Conservation (phyloP, 163 green algal genomes). For the Chlorella variabilis region DNA sequence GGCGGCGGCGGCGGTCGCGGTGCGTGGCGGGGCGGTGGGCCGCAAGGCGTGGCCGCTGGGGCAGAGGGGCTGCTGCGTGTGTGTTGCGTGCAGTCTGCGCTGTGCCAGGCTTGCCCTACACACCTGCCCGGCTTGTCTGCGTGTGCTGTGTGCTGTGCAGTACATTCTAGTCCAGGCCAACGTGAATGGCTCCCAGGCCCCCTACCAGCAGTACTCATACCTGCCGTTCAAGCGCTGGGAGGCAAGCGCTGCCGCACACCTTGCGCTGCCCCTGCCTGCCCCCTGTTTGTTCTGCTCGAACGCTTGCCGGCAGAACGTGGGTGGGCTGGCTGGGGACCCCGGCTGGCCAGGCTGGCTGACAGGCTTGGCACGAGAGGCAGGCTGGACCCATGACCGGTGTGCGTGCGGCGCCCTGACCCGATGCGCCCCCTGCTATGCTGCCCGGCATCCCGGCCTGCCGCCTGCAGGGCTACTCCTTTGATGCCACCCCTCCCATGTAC, state of each 20-base stretch:
- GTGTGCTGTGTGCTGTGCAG: too few relatives aligned
- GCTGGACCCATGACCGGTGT: too few relatives aligned
- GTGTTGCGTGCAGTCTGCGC: not conserved
- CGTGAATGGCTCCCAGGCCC: not conserved
- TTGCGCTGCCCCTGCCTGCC: too few relatives aligned
- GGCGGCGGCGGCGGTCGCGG: not conserved
- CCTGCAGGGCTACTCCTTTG: constrained; percentile 14
- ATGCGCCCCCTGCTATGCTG: not conserved
- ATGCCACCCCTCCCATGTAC: not conserved
- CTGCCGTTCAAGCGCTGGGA: constrained; percentile 15
- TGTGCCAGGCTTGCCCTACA: not conserved
- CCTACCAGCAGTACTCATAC: constrained; percentile 18
- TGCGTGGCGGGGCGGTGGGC: too few relatives aligned
- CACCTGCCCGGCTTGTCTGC: too few relatives aligned
- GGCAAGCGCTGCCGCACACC: too few relatives aligned
- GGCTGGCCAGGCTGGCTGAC: too few relatives aligned
- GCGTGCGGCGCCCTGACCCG: too few relatives aligned
- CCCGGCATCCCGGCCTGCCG: not conserved
- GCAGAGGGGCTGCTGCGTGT: too few relatives aligned
- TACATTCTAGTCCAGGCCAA: constrained; percentile 17
- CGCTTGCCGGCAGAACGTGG: not conserved
- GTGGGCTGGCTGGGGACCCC: not conserved
- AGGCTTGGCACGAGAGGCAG: not conserved
- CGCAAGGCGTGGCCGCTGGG: too few relatives aligned
- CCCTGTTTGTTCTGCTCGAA: too few relatives aligned